These are phyloP conservation scores for Stemphylium vesicarium DNA, from an alignment of 2,329 filamentous ascomycete genomes.

Conservation along the genomic window DNA sequence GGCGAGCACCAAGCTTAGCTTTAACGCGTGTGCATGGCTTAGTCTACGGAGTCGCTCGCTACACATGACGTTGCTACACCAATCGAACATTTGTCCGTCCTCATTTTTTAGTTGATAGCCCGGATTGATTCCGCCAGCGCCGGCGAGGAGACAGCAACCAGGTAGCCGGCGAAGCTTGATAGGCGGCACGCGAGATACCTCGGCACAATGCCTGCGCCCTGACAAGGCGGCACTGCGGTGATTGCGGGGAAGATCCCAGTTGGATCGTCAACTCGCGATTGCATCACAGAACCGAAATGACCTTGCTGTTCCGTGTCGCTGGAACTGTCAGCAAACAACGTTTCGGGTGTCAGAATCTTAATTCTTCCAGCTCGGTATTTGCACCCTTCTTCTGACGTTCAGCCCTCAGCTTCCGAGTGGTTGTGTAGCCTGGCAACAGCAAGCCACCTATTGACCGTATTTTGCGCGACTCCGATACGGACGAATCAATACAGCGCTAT, in stretches of 20 bases:
- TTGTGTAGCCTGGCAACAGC: not conserved
- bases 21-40: no score
- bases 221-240: not conserved
- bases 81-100: not conserved
- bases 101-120: no score
- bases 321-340: not conserved
- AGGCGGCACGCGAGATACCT: slow-evolving; percentile 1
- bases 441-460: not conserved
- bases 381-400: not conserved
- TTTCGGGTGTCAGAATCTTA: not conserved
- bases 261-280: not conserved
- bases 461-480: not conserved
- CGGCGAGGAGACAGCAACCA: no score
- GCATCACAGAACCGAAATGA: slow-evolving; percentile 10
- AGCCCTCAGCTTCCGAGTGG: not conserved
- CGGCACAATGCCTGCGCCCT: not conserved
- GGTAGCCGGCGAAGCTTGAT: not conserved
- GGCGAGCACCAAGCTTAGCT: no score
- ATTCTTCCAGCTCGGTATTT: no score
- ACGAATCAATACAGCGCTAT: not conserved
- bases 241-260: slow-evolving; percentile 7
- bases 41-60: no score
- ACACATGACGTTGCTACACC: no score
- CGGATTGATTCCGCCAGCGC: not conserved
- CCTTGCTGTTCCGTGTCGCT: slow-evolving; percentile 2